phyloP scores from a whole-genome alignment of 768 basidiomycete species.

The Leccinum truebloodii region DNA sequence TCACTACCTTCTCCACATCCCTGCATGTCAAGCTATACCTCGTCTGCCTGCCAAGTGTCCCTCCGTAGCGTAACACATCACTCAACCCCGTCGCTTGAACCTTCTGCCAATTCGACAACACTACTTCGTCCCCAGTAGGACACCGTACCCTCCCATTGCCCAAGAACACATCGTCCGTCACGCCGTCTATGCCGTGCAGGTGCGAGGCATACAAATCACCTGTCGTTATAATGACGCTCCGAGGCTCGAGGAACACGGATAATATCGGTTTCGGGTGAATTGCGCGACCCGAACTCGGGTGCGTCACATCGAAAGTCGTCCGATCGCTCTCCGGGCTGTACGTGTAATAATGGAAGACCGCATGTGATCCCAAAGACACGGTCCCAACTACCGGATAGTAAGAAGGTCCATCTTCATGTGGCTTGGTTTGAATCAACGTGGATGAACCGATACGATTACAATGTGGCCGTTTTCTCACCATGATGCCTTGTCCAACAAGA shows the following conservation, averaged over 20 bases:
- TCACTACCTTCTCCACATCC: slow-evolving; percentile 65
- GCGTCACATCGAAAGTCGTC: slow-evolving; percentile 19
- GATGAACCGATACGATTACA: slow-evolving; percentile 6
- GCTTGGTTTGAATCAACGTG: slow-evolving; percentile 44
- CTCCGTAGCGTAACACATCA: slow-evolving; percentile 47
- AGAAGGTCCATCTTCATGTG: slow-evolving; percentile 89
- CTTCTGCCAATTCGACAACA: slow-evolving; percentile 59
- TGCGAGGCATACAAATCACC: slow-evolving; percentile 66
- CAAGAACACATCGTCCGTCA: slow-evolving; percentile 48
- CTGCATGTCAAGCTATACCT: slow-evolving; percentile 87
- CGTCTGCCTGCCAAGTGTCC: slow-evolving; percentile 52
- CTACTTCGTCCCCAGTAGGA: slow-evolving; percentile 31
- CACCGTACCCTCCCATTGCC: slow-evolving; percentile 21
- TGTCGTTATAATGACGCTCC: slow-evolving; percentile 80
- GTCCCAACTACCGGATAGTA: slow-evolving; percentile 90
- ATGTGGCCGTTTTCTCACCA: slow-evolving; percentile 51
- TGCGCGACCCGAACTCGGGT: slow-evolving; percentile 43
- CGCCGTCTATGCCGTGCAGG: slow-evolving; percentile 79
- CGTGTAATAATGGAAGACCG: slow-evolving; percentile 80
- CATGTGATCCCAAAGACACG: slow-evolving; percentile 83
- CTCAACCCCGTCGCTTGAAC: slow-evolving; percentile 44
- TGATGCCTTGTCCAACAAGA: slow-evolving; percentile 88
- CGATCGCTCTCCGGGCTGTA: slow-evolving; percentile 40
- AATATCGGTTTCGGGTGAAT: slow-evolving; percentile 67
- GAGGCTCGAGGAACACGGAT: slow-evolving; percentile 79